phyloP scores from a whole-genome alignment of 129 eudicot species.

The Artemisia annua region DNA sequence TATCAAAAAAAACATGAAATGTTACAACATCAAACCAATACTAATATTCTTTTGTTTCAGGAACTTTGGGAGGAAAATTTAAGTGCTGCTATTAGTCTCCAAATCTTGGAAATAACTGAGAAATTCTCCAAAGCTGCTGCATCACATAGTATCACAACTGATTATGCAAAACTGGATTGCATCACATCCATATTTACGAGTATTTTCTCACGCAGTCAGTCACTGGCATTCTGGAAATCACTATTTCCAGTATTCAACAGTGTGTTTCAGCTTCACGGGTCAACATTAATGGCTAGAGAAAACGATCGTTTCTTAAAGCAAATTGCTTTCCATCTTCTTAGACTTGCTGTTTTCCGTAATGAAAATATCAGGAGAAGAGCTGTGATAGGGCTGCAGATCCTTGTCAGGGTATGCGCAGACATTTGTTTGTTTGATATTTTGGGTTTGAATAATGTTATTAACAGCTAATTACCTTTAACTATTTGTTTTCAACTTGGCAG shows the following conservation, averaged over 20 bases:
- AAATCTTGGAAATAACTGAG: conserved; percentile 82
- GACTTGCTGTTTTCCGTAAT: conserved; percentile 94
- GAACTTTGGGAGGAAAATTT: conserved; percentile 99
- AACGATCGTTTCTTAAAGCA: conserved; percentile 97
- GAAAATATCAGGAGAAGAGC: conserved; percentile 88
- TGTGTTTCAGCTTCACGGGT: conserved; percentile 90
- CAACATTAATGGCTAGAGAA: conserved; percentile 94
- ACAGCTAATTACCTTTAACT: conserved; percentile 12
- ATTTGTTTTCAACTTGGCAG: conserved; percentile 43
- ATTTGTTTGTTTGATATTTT: conserved; percentile 1
- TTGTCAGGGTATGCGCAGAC: conserved; percentile 65
- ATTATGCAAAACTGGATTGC: conserved; percentile 96
- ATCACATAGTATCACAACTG: conserved; percentile 76
- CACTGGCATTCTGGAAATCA: conserved; percentile 88
- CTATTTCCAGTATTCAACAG: conserved; percentile 81
- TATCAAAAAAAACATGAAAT: too few species aligned
- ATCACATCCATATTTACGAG: conserved; percentile 85
- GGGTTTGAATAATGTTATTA: not conserved
- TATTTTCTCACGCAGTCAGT: conserved; percentile 84
- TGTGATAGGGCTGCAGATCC: conserved; percentile 93
- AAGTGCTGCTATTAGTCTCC: conserved; percentile 93
- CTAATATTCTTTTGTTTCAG: conserved; percentile 36
- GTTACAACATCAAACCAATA: not conserved
- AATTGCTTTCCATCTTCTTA: conserved; percentile 94
- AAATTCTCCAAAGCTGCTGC: conserved; percentile 88